Evolutionary conservation across 129 eudicot species (phyloP).

Genomic region (carrot (Daucus carota)): DH1_v3.0 NC_030384.2:44456001-44456500

Average conservation of each 20-base stretch:
- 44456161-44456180: neutral
- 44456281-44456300: neutral
- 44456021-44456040: neutral
- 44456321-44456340: neutral
- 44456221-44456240: neutral
- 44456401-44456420: no score
- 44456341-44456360: no score
- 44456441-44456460: no score
- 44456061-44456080: neutral
- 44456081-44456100: neutral
- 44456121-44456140: neutral
- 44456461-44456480: no score
- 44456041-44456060: neutral
- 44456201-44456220: neutral
- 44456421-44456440: no score
- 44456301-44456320: neutral
- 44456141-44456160: neutral
- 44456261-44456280: neutral
- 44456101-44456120: neutral
- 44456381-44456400: no score
- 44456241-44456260: neutral
- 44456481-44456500: no score
- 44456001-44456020: neutral
- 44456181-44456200: neutral
- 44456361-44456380: no score